Percentiles rank a stretch among this genome's conserved stretches.
Conservation (phyloP, 2,329 filamentous ascomycete species). For the Balansia obtecta region DNA sequence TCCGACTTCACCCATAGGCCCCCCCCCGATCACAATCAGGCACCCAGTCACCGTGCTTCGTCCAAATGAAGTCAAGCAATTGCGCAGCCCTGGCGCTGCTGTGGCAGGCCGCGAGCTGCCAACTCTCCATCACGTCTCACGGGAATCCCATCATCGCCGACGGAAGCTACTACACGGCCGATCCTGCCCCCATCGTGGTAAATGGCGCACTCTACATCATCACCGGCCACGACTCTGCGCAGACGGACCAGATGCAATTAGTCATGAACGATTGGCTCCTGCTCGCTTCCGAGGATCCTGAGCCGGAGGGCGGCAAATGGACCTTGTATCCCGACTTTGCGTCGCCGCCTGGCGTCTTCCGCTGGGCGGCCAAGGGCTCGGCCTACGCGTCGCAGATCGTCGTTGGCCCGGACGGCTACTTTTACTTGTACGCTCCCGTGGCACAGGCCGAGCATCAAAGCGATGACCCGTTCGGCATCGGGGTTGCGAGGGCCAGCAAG, state of each 20-base stretch:
- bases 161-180: not conserved
- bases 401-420: not conserved
- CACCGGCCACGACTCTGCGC: not conserved
- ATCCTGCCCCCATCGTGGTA: not conserved
- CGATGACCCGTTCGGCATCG: not conserved
- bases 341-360: not conserved
- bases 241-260: not conserved
- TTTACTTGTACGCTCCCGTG: not conserved
- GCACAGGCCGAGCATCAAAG: not conserved
- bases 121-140: not conserved
- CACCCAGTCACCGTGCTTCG: not conserved
- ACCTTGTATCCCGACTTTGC: not conserved
- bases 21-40: too few relatives aligned
- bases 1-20: too few relatives aligned
- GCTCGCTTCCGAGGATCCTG: not conserved
- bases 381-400: slow-evolving; percentile 2
- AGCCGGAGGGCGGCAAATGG: not conserved
- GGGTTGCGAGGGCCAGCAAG: not conserved
- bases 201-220: not conserved
- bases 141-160: not conserved
- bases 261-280: not conserved
- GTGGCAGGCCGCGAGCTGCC: not conserved
- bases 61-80: not conserved
- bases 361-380: not conserved
- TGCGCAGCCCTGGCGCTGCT: not conserved